Evolutionary conservation across 331 rosid genomes (phyloP).

Genomic region (Arachis monticola): DNA sequence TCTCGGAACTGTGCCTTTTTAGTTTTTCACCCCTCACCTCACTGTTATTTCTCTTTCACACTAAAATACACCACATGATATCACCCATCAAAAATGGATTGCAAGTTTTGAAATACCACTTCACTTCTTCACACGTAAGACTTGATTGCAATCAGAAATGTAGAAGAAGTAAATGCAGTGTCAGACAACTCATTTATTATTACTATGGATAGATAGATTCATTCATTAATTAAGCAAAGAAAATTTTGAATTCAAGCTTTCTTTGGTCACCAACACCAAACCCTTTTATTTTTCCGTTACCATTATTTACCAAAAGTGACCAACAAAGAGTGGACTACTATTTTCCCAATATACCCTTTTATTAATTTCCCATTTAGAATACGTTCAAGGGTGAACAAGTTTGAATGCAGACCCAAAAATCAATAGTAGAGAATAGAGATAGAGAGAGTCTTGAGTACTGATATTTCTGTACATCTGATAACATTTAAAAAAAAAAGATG

Average conservation of each 20-base stretch:
- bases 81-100: not conserved
- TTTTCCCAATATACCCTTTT: not conserved
- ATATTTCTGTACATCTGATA: constrained; percentile 69
- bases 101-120: not conserved
- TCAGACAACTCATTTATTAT: constrained; percentile 14
- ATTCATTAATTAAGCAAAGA: constrained; percentile 2
- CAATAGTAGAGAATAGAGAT: constrained; percentile 33
- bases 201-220: constrained; percentile 1
- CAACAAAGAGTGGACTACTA: not conserved
- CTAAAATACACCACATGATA: not conserved
- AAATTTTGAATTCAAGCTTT: constrained; percentile 6
- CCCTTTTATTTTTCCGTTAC: constrained; percentile 2
- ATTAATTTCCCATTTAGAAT: not conserved
- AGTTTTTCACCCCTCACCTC: constrained; percentile 9
- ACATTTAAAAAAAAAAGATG: constrained; percentile 17
- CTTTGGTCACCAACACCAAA: constrained; percentile 23
- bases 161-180: constrained; percentile 29
- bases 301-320: not conserved
- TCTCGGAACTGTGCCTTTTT: not conserved
- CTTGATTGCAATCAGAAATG: not conserved
- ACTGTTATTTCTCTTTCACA: not conserved
- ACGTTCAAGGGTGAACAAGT: not conserved
- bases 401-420: constrained; percentile 20
- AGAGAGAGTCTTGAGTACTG: constrained; percentile 38
- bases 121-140: not conserved